These are phyloP conservation scores for Penicillium cinerascens DNA, from an alignment of 495 filamentous ascomycete genomes.

Conservation along the genomic window DNA sequence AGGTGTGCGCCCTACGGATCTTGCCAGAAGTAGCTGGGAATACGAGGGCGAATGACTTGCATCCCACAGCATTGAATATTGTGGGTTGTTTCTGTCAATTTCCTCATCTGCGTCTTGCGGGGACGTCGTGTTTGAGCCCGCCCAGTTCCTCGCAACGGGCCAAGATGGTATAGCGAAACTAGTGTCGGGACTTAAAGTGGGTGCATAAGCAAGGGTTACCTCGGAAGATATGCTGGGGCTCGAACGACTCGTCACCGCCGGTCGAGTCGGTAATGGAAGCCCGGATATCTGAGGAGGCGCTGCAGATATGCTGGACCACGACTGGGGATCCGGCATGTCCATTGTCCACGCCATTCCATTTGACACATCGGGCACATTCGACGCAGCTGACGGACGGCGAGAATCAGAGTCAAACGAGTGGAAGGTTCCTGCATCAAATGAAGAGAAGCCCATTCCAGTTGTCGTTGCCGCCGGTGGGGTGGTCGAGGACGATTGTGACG, in stretches of 20 bases:
- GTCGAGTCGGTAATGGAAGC: conserved; percentile 23
- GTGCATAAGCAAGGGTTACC: conserved; percentile 14
- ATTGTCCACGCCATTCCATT: conserved; percentile 21
- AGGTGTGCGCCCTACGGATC: conserved; percentile 50
- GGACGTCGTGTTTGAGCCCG: conserved; percentile 7
- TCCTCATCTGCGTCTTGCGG: conserved; percentile 24
- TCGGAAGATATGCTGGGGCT: conserved; percentile 19
- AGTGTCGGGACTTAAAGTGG: conserved; percentile 14
- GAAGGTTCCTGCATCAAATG: neutral
- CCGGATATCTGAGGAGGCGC: conserved; percentile 23
- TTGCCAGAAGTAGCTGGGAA: conserved; percentile 42
- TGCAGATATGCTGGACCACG: conserved; percentile 19
- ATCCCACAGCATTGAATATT: conserved; percentile 18
- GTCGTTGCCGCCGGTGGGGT: conserved; percentile 8
- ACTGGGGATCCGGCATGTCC: conserved; percentile 30
- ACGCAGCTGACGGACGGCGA: conserved; percentile 1
- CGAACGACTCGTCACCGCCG: conserved; percentile 7
- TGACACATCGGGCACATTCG: conserved; percentile 13
- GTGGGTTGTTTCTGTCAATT: conserved; percentile 10
- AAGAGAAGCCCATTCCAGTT: conserved; percentile 1
- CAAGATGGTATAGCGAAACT: conserved; percentile 14
- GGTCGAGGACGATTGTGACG: conserved; percentile 12
- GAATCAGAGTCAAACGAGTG: conserved; percentile 6
- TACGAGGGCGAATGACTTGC: conserved; percentile 37
- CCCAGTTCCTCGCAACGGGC: conserved; percentile 12